Conservation (phyloP, 495 filamentous ascomycete species). For the Aspergillus sparsus region DNA sequence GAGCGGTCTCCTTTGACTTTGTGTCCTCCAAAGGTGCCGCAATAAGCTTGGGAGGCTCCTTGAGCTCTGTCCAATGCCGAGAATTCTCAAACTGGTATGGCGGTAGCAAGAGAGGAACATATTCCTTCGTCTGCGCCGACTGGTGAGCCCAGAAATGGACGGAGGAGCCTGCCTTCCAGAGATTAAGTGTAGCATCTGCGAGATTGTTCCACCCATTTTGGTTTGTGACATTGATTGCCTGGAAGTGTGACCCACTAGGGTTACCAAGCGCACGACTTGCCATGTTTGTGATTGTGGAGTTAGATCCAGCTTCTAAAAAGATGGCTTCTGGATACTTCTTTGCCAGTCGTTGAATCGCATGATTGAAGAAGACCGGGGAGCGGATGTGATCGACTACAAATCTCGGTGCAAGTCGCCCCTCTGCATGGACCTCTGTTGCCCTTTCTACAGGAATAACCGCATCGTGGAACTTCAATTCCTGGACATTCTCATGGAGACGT, state of each 20-base stretch:
- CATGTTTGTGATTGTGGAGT: slow-evolving; percentile 48
- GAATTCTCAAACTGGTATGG: slow-evolving; percentile 54
- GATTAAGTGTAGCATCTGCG: slow-evolving; percentile 37
- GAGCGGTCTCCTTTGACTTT: slow-evolving; percentile 3
- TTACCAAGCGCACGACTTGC: slow-evolving; percentile 31
- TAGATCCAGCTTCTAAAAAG: slow-evolving; percentile 54
- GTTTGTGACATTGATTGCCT: slow-evolving; percentile 39
- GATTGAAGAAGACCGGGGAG: slow-evolving; percentile 50
- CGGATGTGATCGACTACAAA: slow-evolving; percentile 48
- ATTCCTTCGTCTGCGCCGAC: slow-evolving; percentile 31
- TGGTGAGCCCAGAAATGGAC: slow-evolving; percentile 51
- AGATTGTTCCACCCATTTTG: slow-evolving; percentile 32
- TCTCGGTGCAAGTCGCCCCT: slow-evolving; percentile 39
- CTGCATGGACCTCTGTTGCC: slow-evolving; percentile 23
- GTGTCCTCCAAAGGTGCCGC: neutral
- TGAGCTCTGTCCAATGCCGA: slow-evolving; percentile 37
- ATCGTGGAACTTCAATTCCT: slow-evolving; percentile 32
- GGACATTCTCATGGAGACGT: slow-evolving; percentile 27
- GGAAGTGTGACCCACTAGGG: slow-evolving; percentile 32
- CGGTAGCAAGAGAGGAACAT: slow-evolving; percentile 41
- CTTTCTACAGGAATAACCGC: slow-evolving; percentile 34
- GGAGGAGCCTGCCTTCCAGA: slow-evolving; percentile 48
- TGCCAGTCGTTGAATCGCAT: slow-evolving; percentile 45
- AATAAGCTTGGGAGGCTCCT: neutral
- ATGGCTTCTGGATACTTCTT: slow-evolving; percentile 30